A percentile compares a stretch with the other conserved stretches of the same genome.
Conservation (phyloP, 192 early-diverging fungal genomes). For the Backusella psychrophila region DNA sequence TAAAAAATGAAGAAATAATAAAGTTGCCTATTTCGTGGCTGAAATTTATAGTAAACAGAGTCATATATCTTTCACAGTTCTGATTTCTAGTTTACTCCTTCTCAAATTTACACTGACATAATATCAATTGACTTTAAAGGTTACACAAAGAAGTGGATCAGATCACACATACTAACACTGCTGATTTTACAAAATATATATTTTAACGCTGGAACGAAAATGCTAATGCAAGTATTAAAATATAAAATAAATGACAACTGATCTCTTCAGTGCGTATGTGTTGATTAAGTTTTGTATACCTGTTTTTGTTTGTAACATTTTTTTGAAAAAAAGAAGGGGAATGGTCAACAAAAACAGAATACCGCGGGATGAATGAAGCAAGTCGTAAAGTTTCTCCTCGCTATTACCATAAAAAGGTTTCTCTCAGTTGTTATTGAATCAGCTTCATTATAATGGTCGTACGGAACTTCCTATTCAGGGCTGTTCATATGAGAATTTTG, state of each 20-base stretch:
- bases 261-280: background rate
- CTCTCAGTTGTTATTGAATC: background rate
- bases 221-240: background rate
- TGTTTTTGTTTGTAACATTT: background rate
- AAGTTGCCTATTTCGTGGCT: background rate
- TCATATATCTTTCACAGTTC: background rate
- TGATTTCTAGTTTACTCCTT: background rate
- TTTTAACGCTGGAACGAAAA: background rate
- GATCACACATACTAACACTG: background rate
- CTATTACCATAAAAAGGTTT: background rate
- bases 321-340: background rate
- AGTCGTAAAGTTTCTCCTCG: background rate
- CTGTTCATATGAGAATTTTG: constrained; percentile 3
- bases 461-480: background rate
- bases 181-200: background rate
- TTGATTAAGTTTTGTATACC: background rate
- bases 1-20: background rate
- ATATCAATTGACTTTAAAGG: background rate
- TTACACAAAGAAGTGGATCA: background rate
- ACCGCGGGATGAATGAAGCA: background rate
- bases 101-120: background rate
- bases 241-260: background rate
- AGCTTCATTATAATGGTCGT: background rate
- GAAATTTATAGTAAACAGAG: background rate
- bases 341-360: background rate